These are phyloP conservation scores for Chlorella vulgaris DNA, from an alignment of 139 green algal genomes.

Conservation along the genomic window DNA sequence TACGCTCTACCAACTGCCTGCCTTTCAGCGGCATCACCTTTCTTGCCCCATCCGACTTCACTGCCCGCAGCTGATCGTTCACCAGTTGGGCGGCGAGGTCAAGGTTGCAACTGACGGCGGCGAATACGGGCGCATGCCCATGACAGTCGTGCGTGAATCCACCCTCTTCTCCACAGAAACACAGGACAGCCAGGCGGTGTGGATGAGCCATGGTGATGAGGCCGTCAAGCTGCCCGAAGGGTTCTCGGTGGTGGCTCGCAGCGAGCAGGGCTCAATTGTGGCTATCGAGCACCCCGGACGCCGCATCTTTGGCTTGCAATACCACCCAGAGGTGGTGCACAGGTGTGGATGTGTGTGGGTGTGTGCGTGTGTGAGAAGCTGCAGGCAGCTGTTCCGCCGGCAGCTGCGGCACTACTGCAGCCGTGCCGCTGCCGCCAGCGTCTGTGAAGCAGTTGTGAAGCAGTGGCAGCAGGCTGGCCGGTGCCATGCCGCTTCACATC, in stretches of 20 bases:
- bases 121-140: slow-evolving; percentile 98
- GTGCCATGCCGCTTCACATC: too few relatives aligned
- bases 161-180: slow-evolving; percentile 71
- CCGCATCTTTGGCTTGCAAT: slow-evolving; percentile 95
- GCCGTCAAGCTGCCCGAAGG: slow-evolving; percentile 86
- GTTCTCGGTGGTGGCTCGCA: slow-evolving; percentile 83
- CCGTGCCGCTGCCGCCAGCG: too few relatives aligned
- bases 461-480: too few relatives aligned
- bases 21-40: too few relatives aligned
- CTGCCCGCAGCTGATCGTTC: slow-evolving; percentile 53
- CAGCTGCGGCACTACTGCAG: too few relatives aligned
- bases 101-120: slow-evolving; percentile 66
- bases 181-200: slow-evolving; percentile 78
- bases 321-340: slow-evolving; percentile 94
- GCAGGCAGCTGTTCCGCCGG: too few relatives aligned
- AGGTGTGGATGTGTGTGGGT: slow-evolving; percentile 3
- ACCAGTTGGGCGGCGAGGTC: slow-evolving; percentile 79
- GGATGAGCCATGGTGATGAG: slow-evolving; percentile 99
- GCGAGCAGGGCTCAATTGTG: slow-evolving; percentile 90
- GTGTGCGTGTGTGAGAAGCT: not conserved
- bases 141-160: slow-evolving; percentile 67
- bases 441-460: too few relatives aligned
- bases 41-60: not conserved
- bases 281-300: slow-evolving; percentile 84
- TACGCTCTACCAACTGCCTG: too few relatives aligned